Evolutionary conservation across 768 basidiomycete species (phyloP), one percentile per base, ranked within the genome.

Genomic region (Pholiota conissans): DNA sequence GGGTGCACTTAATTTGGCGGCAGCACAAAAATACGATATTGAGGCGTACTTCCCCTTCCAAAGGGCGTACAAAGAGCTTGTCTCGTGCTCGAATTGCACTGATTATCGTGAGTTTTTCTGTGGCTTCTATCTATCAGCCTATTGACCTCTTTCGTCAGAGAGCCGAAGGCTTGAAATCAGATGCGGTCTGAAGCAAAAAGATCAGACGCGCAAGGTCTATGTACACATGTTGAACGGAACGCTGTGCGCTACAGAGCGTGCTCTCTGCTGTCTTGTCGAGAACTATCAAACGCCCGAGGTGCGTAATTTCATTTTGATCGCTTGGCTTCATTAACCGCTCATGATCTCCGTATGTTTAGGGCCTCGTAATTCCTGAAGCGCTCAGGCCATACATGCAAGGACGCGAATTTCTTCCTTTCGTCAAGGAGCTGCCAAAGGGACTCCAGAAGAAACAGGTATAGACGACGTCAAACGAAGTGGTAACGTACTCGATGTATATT

Each of bases 31-130:
- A 78, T 93, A 89, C 71, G 97, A 99, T 74, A 73, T 99, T 58
- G 97, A 99, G 74, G 97, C 97, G 57, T 99, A 95, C 93, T 99
- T 99, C 83, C 97, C 97, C 2, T 98, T 93, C 84, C 97, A 98
- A 74, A 87, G 86, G 49, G 87, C 81, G 51, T 95, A 95, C 79
- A 99, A 98, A 80, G 97, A 99, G 78, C 79, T 99, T 39, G 97
- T 98, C 34, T 95, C 92, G 63, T 95, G 94, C 72, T 95, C 93
- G 69, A 99, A 99, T 72, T 99, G 97, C 77, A 98, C 96, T 20
- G 97, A 98, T 71, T 98, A 99, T 73, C 97, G 96, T 98, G 69
- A 76, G 93, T 84, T 16, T 52, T 27, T 11, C 13, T 14, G 32
- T 16, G 11, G 16, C 35, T 16, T 9, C 3, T 16, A 34, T 11